phyloP scores from a whole-genome alignment of 768 basidiomycete species.

The Suillus tomentosus region DNA sequence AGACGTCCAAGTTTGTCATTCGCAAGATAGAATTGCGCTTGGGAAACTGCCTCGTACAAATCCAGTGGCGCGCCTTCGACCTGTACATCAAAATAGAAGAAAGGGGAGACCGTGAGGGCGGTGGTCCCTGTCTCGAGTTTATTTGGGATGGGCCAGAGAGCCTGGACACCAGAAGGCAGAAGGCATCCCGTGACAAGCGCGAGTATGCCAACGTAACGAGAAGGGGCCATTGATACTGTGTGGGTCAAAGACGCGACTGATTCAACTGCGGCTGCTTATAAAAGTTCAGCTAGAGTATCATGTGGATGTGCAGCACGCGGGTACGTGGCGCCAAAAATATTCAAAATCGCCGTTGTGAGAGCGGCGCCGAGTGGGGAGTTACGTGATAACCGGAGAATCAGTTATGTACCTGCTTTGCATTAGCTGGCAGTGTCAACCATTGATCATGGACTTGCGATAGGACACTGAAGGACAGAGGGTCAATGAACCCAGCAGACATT shows the following conservation, averaged over 20 bases:
- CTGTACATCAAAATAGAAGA: conserved; percentile 32
- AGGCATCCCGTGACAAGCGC: conserved; percentile 15
- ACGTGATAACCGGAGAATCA: not conserved
- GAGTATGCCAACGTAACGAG: conserved; percentile 13
- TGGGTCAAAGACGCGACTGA: no score
- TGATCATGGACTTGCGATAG: not conserved
- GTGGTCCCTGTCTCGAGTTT: conserved; percentile 28
- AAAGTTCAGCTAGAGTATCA: not conserved
- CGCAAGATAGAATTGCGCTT: conserved; percentile 32
- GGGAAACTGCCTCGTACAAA: conserved; percentile 35
- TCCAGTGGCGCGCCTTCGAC: conserved; percentile 33
- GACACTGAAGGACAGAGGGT: not conserved
- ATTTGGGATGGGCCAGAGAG: conserved; percentile 38
- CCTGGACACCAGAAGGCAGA: conserved; percentile 12
- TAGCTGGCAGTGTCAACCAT: not conserved
- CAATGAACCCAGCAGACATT: not conserved
- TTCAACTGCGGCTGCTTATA: conserved; percentile 5
- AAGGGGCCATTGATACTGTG: conserved; percentile 12
- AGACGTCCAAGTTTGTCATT: conserved; percentile 42
- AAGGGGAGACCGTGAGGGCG: conserved; percentile 25
- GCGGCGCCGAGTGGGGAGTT: not conserved
- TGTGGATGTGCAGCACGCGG: not conserved
- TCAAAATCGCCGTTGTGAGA: conserved; percentile 12
- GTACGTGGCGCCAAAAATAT: conserved; percentile 2
- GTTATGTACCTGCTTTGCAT: not conserved